Evolutionary conservation across 805 yeast genomes (phyloP).

Genomic region (Allodekkera sacchari): DNA sequence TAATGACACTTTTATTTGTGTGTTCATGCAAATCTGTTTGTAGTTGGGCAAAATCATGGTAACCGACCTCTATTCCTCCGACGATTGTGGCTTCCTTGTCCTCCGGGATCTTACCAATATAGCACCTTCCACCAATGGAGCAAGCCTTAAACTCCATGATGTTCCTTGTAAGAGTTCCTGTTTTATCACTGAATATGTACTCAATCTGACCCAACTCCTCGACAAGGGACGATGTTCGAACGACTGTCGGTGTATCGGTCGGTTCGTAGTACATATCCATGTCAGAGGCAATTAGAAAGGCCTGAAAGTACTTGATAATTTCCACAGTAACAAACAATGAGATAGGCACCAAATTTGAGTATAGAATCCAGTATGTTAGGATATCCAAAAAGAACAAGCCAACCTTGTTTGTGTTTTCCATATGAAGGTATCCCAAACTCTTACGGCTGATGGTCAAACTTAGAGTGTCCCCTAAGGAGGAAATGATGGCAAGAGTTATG

Average conservation of each 20-base stretch:
- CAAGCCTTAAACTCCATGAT: conserved; percentile 95
- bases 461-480: conserved; percentile 83
- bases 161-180: conserved; percentile 93
- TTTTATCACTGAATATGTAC: conserved; percentile 92
- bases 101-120: conserved; percentile 84
- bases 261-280: conserved; percentile 84
- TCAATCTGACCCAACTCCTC: conserved; percentile 97
- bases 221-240: conserved; percentile 89
- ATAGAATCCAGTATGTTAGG: conserved; percentile 91
- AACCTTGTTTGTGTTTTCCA: conserved; percentile 61
- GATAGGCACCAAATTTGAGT: conserved; percentile 95
- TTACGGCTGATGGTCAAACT: conserved; percentile 47
- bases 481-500: conserved; percentile 65
- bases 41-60: conserved; percentile 60
- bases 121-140: conserved; percentile 86
- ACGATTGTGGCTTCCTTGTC: conserved; percentile 62
- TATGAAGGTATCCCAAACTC: conserved; percentile 52
- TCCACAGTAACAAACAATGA: conserved; percentile 95
- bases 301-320: conserved; percentile 91
- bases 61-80: conserved; percentile 81
- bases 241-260: conserved; percentile 90
- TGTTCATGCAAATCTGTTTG: conserved; percentile 30
- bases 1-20: conserved; percentile 42
- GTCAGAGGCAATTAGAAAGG: conserved; percentile 87
- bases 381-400: conserved; percentile 77